Base-by-base conservation (phyloP, 306 rosid species). In the Begonia masoniana region DNA sequence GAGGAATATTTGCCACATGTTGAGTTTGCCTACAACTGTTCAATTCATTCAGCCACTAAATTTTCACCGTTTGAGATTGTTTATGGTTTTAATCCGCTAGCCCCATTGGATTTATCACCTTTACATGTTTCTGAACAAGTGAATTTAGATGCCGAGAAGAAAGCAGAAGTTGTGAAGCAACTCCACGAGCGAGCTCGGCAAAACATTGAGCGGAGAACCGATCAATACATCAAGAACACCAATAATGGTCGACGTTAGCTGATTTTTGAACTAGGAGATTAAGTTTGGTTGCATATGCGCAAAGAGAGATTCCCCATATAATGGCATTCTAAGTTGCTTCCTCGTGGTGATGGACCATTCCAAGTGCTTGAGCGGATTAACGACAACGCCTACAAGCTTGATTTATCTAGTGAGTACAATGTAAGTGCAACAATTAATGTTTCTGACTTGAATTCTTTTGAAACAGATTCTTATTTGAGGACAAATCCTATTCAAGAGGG, bases 401-500 rank as follows among this genome's bases (percentile, higher is more conserved):
- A 42, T 1, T 42, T 42, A 7, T 1, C 46, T 42, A 1, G 46
- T 7, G 12, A 42, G 46, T 17, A 42, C 12, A 12, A 12, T 7
- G 46, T 42, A 42, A 42, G 46, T 42, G 46, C 46, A 7, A 7
- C 46, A 7, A 0, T 42, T 42, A 42, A 42, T 42, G 46, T 42
- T 42, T 7, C 46, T 42, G 46, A 42, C 12, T 42, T 42, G 12
- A 42, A 1, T 42, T 12, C 46, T 1, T 51, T 19, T 51, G 1
- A 51, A 3, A 2, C 8, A 16, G 3, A 12, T 14, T 8, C 0
- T 1, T 1, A n/a, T 51, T 51, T 51, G 55, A 51, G 55, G 55
- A 51, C 55, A 51, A 51, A 51, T 51, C 55, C 23, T 51, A 14
- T 19, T 51, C 24, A 51, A 51, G 23, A 51, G 55, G 55, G 23